Conservation (phyloP, 768 basidiomycete genomes). For the Tricholoma sp. region DNA sequence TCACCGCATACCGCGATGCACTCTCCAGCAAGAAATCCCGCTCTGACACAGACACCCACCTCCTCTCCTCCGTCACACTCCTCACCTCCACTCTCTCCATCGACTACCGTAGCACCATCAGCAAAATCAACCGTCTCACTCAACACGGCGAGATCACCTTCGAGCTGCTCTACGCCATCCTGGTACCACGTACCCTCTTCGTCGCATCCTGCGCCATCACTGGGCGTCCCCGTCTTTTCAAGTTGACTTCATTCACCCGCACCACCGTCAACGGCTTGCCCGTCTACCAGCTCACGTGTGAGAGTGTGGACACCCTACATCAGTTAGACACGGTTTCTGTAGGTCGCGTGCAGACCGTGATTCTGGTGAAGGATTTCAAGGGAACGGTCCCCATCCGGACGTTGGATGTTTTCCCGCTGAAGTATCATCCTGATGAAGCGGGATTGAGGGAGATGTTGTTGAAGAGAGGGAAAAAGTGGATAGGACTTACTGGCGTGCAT, state of each 20-base stretch:
- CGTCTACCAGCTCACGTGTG: slow-evolving; percentile 41
- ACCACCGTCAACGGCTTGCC: slow-evolving; percentile 29
- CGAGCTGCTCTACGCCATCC: slow-evolving; percentile 48
- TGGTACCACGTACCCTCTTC: slow-evolving; percentile 48
- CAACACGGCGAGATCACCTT: slow-evolving; percentile 54
- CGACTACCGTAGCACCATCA: slow-evolving; percentile 46
- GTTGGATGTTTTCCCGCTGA: slow-evolving; percentile 48
- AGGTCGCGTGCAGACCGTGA: slow-evolving; percentile 34
- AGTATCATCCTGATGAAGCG: slow-evolving; percentile 42
- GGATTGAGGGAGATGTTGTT: slow-evolving; percentile 35
- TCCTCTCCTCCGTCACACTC: slow-evolving; percentile 42
- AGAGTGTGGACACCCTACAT: slow-evolving; percentile 50
- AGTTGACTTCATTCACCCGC: slow-evolving; percentile 35
- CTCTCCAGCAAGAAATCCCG: slow-evolving; percentile 31
- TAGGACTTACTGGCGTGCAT: slow-evolving; percentile 44
- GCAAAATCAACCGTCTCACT: slow-evolving; percentile 41
- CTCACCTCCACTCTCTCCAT: slow-evolving; percentile 44
- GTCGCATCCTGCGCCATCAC: slow-evolving; percentile 50
- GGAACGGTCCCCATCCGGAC: slow-evolving; percentile 47
- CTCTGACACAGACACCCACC: slow-evolving; percentile 36
- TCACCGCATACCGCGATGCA: slow-evolving; percentile 37
- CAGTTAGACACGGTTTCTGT: slow-evolving; percentile 28
- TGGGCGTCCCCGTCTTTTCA: slow-evolving; percentile 45
- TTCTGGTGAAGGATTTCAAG: slow-evolving; percentile 38
- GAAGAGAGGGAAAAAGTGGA: slow-evolving; percentile 55